Evolutionary conservation across 495 filamentous ascomycete species (phyloP).

Genomic region (Xylaria palmicola): DNA sequence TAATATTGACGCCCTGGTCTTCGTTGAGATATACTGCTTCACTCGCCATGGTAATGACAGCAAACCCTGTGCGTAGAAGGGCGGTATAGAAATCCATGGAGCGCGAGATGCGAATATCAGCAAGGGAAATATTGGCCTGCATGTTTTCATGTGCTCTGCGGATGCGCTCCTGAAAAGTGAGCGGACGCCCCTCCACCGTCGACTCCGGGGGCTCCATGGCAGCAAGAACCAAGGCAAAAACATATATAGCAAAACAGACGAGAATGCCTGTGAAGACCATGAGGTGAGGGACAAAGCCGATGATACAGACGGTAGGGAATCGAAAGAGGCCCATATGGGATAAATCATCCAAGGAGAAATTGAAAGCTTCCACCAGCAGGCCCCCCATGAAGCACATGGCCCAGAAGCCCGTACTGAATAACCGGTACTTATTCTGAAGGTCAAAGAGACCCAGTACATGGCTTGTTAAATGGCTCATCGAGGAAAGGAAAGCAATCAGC

Average conservation of each 20-base stretch:
- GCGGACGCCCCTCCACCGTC: constrained; percentile 21
- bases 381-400: constrained; percentile 82
- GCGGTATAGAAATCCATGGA: constrained; percentile 95
- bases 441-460: constrained; percentile 78
- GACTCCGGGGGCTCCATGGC: constrained; percentile 59
- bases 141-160: constrained; percentile 75
- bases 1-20: constrained; percentile 70
- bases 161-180: constrained; percentile 50
- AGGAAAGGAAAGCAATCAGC: constrained; percentile 80
- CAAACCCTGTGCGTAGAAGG: constrained; percentile 80
- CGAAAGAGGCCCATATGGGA: constrained; percentile 56
- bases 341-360: constrained; percentile 54
- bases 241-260: constrained; percentile 72
- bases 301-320: constrained; percentile 91
- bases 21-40: constrained; percentile 96
- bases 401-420: constrained; percentile 86
- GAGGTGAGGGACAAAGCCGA: constrained; percentile 92
- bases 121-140: constrained; percentile 84
- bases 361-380: constrained; percentile 68
- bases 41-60: constrained; percentile 83
- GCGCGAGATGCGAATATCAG: constrained; percentile 72
- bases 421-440: constrained; percentile 70
- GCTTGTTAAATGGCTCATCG: constrained; percentile 83
- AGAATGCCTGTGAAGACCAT: constrained; percentile 76
- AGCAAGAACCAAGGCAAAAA: constrained; percentile 70